These are phyloP conservation scores for Conidiobolus incongruus DNA, from an alignment of 371 early-diverging fungal genomes.

Conservation along the genomic window DNA sequence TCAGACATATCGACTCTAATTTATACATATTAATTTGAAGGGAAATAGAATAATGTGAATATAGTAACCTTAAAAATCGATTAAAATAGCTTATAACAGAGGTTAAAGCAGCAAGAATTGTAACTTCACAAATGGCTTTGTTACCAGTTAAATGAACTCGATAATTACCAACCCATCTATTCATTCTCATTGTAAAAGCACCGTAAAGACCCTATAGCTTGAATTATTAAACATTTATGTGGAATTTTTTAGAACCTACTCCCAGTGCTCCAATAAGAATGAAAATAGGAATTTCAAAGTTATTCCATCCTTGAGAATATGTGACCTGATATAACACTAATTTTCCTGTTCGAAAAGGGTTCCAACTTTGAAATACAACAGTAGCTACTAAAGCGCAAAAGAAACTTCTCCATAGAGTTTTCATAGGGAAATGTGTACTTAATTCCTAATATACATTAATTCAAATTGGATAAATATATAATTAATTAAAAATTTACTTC, in stretches of 20 bases:
- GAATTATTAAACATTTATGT: slow-evolving; percentile 6
- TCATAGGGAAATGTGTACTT: slow-evolving; percentile 78
- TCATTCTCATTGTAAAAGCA: slow-evolving; percentile 46
- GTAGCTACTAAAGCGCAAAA: slow-evolving; percentile 86
- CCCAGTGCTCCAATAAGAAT: slow-evolving; percentile 15
- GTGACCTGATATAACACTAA: slow-evolving; percentile 88
- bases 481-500: slow-evolving; percentile 18
- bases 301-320: slow-evolving; percentile 71
- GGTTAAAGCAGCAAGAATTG: slow-evolving; percentile 43
- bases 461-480: neutral
- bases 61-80: slow-evolving; percentile 32
- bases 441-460: slow-evolving; percentile 29
- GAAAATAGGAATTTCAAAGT: slow-evolving; percentile 32
- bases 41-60: neutral
- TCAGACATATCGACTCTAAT: slow-evolving; percentile 42
- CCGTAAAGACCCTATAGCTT: slow-evolving; percentile 73
- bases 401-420: slow-evolving; percentile 87
- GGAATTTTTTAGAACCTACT: slow-evolving; percentile 15
- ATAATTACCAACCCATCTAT: slow-evolving; percentile 33
- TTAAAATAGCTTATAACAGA: slow-evolving; percentile 49
- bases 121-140: slow-evolving; percentile 42
- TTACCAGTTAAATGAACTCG: slow-evolving; percentile 25
- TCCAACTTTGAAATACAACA: slow-evolving; percentile 56
- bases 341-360: slow-evolving; percentile 86
- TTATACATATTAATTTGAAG: neutral